Percentiles rank a stretch among this genome's conserved stretches.
Conservation (phyloP, 2,329 filamentous ascomycete species). For the Zasmidium cellare region DNA sequence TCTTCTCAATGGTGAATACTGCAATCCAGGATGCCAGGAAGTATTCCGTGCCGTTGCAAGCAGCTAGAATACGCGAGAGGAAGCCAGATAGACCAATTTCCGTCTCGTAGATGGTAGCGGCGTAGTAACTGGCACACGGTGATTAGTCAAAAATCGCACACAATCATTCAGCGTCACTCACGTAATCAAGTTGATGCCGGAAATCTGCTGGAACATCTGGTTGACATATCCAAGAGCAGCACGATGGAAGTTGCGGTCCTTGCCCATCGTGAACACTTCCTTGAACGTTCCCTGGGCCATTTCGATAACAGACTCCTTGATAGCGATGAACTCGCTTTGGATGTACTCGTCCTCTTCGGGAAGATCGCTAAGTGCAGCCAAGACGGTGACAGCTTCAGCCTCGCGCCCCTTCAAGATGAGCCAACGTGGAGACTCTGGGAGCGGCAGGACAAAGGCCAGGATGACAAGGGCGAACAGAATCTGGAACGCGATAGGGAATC, state of each 20-base stretch:
- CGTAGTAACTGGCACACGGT: conserved; percentile 29
- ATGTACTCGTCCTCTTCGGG: conserved; percentile 32
- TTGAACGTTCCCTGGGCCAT: conserved; percentile 31
- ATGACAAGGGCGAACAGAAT: conserved; percentile 51
- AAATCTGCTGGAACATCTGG: conserved; percentile 48
- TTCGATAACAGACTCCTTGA: conserved; percentile 40
- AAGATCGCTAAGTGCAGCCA: conserved; percentile 37
- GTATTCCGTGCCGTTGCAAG: conserved; percentile 56
- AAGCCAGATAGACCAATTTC: conserved; percentile 53
- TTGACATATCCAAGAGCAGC: conserved; percentile 45
- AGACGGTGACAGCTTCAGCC: conserved; percentile 34
- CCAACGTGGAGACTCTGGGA: conserved; percentile 50
- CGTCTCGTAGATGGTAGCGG: conserved; percentile 53
- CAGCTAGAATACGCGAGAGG: conserved; percentile 53
- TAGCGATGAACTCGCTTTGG: conserved; percentile 29
- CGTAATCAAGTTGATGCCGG: conserved; percentile 35
- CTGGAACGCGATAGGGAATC: conserved; percentile 57
- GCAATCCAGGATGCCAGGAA: conserved; percentile 51
- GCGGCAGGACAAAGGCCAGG: conserved; percentile 42
- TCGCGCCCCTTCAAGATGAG: conserved; percentile 34
- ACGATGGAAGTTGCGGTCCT: conserved; percentile 47
- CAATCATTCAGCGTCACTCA: background rate
- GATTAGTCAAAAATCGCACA: background rate
- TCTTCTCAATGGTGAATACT: conserved; percentile 51
- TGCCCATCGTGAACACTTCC: conserved; percentile 38